Percentiles rank a stretch among this genome's conserved stretches.
These are phyloP conservation scores for Gleditsia sinensis DNA, from an alignment of 306 rosid genomes.

Conservation along the genomic window DNA sequence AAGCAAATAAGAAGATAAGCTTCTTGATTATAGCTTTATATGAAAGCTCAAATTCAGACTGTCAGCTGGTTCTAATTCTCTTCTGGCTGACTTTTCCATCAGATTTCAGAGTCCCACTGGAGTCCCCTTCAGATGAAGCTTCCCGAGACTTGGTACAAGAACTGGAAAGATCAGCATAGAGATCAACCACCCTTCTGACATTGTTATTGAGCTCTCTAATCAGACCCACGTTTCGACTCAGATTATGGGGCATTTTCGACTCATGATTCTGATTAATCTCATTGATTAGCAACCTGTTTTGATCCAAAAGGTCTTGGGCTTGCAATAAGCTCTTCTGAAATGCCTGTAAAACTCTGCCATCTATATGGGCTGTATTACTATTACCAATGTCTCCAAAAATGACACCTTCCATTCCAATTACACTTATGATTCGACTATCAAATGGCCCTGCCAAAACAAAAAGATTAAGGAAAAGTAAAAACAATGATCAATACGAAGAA, in stretches of 20 bases:
- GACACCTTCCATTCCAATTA: slow-evolving; percentile 71
- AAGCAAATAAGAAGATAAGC: slow-evolving; percentile 7
- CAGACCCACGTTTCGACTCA: slow-evolving; percentile 77
- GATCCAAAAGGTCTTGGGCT: slow-evolving; percentile 87
- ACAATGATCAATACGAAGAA: slow-evolving; percentile 11
- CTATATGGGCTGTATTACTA: slow-evolving; percentile 61
- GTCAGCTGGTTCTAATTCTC: slow-evolving; percentile 75
- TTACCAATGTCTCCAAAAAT: slow-evolving; percentile 60
- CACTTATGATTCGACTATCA: slow-evolving; percentile 36
- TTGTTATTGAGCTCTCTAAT: slow-evolving; percentile 89
- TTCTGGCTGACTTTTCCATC: slow-evolving; percentile 80
- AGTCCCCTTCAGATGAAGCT: slow-evolving; percentile 83
- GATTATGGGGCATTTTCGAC: slow-evolving; percentile 72
- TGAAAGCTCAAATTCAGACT: slow-evolving; percentile 33
- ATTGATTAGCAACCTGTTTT: slow-evolving; percentile 80
- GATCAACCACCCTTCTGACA: slow-evolving; percentile 90
- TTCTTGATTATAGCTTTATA: slow-evolving; percentile 26
- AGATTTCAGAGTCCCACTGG: slow-evolving; percentile 71
- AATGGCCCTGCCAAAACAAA: slow-evolving; percentile 49
- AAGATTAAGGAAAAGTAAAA: slow-evolving; percentile 10
- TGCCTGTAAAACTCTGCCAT: slow-evolving; percentile 63
- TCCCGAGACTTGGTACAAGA: slow-evolving; percentile 69
- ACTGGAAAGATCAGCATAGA: slow-evolving; percentile 83
- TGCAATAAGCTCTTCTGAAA: slow-evolving; percentile 84
- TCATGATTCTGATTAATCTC: slow-evolving; percentile 92